Base-by-base conservation (phyloP, 768 basidiomycete species). In the Brasilioporus rufonigricans region DNA sequence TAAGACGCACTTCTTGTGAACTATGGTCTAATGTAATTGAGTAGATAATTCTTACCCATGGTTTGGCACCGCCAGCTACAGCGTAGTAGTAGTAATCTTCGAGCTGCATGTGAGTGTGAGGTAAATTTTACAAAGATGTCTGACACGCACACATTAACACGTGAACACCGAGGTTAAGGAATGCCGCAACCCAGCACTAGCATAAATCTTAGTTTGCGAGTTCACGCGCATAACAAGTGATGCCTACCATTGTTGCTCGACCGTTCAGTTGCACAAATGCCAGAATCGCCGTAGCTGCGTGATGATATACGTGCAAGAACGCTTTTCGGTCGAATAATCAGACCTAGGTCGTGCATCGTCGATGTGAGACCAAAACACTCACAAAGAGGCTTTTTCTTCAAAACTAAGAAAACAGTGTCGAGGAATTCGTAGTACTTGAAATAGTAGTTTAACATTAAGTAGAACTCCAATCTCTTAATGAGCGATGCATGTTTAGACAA, bases 351-450 rank as follows among this genome's bases (percentile, higher is more conserved):
- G 36, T 45, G 23, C 53, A 13, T 35, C 39, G 51, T 21, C 32
- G 21, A n/a, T 13, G n/a, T 19, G 16, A 26, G 53, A 23, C 29
- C 7, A 29, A 10, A 32, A 24, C 13, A 75, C 86, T 55, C 63
- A 94, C 93, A 86, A 47, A 98, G 79, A 11, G 90, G 91, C 74
- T 98, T 98, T 83, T 98, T 98, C 84, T 96, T 98, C 64, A 96
- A 76, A 27, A 89, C 89, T 52, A 98, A 84, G 81, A 98, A 98
- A 57, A 97, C 80, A 21, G 95, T 98, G 77, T 98, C 95, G 58
- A 93, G 68, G 55, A 97, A 81, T 74, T 98, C 95, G 60, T 95
- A 77, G 74, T 96, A 98, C 72, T 97, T 96, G 82, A 96, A 89
- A 74, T 86, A 93, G 76, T 97, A 98, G 77, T 98, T 98, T 76